Conservation (phyloP, 257 asterid genomes). For the Petrea volubilis region DNA sequence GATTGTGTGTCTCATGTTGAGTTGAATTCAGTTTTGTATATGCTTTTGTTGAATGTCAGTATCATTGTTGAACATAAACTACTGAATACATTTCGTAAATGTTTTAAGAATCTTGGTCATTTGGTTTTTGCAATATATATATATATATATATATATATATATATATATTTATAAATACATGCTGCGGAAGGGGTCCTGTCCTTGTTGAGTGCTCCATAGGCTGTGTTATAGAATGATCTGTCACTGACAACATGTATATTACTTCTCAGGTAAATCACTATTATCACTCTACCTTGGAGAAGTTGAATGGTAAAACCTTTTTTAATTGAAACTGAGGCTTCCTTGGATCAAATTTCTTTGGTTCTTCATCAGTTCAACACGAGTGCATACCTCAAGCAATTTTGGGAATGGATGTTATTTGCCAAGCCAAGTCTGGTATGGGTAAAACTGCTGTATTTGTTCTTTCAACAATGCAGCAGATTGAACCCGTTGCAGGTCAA, state of each 20-base stretch:
- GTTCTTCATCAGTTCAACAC: slow-evolving; percentile 92
- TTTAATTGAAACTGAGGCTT: slow-evolving; percentile 82
- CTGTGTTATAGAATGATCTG: neutral
- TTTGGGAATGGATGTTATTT: slow-evolving; percentile 90
- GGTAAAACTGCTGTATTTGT: slow-evolving; percentile 97
- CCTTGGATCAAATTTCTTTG: slow-evolving; percentile 72
- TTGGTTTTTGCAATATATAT: neutral
- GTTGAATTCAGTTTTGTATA: neutral
- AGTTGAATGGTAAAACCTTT: slow-evolving; percentile 70
- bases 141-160: too few relatives aligned
- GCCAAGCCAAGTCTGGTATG: slow-evolving; percentile 98
- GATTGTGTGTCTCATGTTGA: neutral
- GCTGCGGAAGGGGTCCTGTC: neutral
- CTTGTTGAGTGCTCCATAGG: neutral
- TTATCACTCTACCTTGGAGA: slow-evolving; percentile 69
- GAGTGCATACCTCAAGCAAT: slow-evolving; percentile 97
- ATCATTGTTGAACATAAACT: neutral
- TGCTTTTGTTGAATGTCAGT: neutral
- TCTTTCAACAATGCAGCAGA: slow-evolving; percentile 85
- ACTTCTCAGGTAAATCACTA: slow-evolving; percentile 74
- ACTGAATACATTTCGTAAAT: neutral
- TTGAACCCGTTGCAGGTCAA: slow-evolving; percentile 84
- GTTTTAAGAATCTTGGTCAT: neutral
- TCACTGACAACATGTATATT: slow-evolving; percentile 21
- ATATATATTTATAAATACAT: too few relatives aligned